Conservation (phyloP, 805 yeast species). For the Saccharomycopsis malanga region DNA sequence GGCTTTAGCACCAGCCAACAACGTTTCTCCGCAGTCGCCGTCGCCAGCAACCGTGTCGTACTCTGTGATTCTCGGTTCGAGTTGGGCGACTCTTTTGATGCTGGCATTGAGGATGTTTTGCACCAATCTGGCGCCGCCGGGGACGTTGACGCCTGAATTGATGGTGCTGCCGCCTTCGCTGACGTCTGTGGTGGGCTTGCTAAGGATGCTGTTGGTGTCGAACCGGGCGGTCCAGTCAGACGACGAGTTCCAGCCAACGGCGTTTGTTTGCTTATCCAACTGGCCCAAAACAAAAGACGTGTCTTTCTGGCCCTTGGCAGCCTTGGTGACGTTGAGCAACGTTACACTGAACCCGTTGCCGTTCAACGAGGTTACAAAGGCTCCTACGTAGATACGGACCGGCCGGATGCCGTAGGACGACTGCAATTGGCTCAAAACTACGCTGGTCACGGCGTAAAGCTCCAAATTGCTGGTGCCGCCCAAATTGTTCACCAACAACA, state of each 20-base stretch:
- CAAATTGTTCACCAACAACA: conserved; percentile 70
- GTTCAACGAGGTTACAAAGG: conserved; percentile 82
- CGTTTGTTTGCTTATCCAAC: conserved; percentile 67
- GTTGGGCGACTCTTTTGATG: conserved; percentile 45
- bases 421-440: conserved; percentile 46
- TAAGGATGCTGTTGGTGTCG: conserved; percentile 20
- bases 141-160: conserved; percentile 28
- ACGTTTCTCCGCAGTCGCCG: conserved; percentile 94
- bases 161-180: conserved; percentile 32
- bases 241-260: conserved; percentile 65
- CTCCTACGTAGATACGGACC: conserved; percentile 61
- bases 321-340: conserved; percentile 58
- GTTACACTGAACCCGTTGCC: conserved; percentile 91
- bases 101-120: conserved; percentile 37
- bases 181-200: conserved; percentile 10
- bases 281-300: conserved; percentile 45
- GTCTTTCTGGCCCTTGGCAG: conserved; percentile 33
- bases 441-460: conserved; percentile 61
- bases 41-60: conserved; percentile 90
- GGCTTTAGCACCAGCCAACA: conserved; percentile 75
- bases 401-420: conserved; percentile 53
- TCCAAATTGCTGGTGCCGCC: conserved; percentile 88
- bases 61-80: conserved; percentile 80
- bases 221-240: conserved; percentile 24
- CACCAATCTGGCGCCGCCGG: conserved; percentile 27